Conservation (phyloP, 2,329 filamentous ascomycete species). For the Coniochaeta hoffmannii region DNA sequence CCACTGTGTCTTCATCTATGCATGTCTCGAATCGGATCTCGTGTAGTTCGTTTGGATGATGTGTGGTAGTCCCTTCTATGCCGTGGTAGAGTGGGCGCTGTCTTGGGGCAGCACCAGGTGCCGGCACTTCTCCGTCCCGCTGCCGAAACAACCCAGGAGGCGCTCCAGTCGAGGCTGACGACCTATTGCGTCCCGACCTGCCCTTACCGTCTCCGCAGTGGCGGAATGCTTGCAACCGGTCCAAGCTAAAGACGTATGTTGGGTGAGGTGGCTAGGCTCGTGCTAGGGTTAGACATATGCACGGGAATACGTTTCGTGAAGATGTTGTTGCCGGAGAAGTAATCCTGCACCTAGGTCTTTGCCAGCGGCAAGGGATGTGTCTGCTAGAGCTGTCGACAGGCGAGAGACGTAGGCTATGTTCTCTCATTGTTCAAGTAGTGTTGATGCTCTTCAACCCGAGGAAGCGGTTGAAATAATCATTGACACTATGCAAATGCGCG, state of each 20-base stretch:
- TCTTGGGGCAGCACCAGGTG: neutral
- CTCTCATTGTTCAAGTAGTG: neutral
- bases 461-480: neutral
- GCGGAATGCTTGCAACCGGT: neutral
- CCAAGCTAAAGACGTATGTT: neutral
- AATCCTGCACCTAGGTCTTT: neutral
- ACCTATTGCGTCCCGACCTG: neutral
- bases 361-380: neutral
- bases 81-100: neutral
- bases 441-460: neutral
- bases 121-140: neutral
- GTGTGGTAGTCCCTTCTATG: neutral
- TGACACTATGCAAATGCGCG: neutral
- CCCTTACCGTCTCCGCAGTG: neutral
- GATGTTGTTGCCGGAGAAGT: neutral
- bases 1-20: neutral
- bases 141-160: neutral
- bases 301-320: neutral
- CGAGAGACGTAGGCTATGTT: too few relatives aligned
- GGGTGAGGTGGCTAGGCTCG: neutral
- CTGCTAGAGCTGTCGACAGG: neutral
- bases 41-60: neutral
- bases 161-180: neutral
- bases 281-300: neutral
- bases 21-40: conserved; percentile 1